Conservation (phyloP, 2,329 filamentous ascomycete genomes). For the Colletotrichum sojae region DNA sequence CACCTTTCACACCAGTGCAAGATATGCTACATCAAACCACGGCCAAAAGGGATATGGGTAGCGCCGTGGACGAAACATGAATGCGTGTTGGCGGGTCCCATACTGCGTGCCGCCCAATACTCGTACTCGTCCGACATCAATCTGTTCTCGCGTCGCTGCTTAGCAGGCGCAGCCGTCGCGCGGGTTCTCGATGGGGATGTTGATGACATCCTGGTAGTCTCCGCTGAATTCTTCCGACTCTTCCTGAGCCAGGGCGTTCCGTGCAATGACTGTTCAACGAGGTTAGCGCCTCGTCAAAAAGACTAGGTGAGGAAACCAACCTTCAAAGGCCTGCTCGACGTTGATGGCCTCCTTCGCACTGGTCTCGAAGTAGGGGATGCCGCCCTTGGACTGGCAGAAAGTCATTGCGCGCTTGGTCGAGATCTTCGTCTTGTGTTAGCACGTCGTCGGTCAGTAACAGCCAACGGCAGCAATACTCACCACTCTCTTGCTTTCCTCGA, state of each 20-base stretch:
- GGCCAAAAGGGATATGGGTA: conserved; percentile 39
- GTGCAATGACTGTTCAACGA: conserved; percentile 82
- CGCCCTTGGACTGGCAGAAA: conserved; percentile 97
- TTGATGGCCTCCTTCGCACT: conserved; percentile 99
- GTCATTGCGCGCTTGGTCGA: conserved; percentile 96
- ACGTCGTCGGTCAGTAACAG: not conserved
- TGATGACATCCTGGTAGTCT: conserved; percentile 98
- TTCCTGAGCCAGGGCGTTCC: conserved; percentile 95
- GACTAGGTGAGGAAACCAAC: conserved; percentile 54
- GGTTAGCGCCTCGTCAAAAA: conserved; percentile 32
- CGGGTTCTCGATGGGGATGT: conserved; percentile 96
- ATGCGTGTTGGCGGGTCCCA: conserved; percentile 28
- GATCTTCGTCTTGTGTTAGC: conserved; percentile 68
- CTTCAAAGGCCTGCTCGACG: conserved; percentile 86
- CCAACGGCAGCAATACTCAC: conserved; percentile 59
- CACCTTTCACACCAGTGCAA: conserved; percentile 40
- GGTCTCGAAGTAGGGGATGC: conserved; percentile 99
- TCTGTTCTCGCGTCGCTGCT: conserved; percentile 44
- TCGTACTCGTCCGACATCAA: conserved; percentile 25
- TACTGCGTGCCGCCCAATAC: conserved; percentile 20
- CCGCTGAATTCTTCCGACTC: conserved; percentile 98
- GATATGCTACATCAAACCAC: conserved; percentile 43
- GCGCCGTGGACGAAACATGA: conserved; percentile 36
- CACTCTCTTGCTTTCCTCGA: conserved; percentile 97
- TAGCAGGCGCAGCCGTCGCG: conserved; percentile 95